A percentile compares a stretch with the other conserved stretches of the same genome.
Evolutionary conservation across 768 basidiomycete species (phyloP).

Genomic region (Paxillus rubicundulus): DNA sequence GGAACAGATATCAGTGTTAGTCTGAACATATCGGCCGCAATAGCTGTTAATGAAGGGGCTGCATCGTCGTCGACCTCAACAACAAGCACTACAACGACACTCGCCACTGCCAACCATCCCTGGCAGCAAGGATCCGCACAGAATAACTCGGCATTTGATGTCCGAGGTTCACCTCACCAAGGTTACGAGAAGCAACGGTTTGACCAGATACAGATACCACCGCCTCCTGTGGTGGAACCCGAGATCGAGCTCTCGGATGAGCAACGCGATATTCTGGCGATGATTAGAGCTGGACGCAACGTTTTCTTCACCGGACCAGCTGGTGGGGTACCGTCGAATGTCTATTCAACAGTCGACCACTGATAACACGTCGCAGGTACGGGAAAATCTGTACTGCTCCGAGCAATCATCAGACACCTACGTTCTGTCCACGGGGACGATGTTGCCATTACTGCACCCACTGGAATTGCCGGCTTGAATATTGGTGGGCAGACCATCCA

Average conservation of each 20-base stretch:
- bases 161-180: neutral
- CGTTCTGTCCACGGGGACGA: slow-evolving; percentile 26
- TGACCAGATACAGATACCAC: neutral
- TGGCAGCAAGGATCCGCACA: neutral
- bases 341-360: neutral
- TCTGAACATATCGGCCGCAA: slow-evolving; percentile 12
- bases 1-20: slow-evolving; percentile 21
- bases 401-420: slow-evolving; percentile 52
- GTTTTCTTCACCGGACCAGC: slow-evolving; percentile 79
- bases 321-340: slow-evolving; percentile 36
- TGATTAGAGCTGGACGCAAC: slow-evolving; percentile 52
- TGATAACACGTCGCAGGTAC: slow-evolving; percentile 42
- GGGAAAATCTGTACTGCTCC: slow-evolving; percentile 68
- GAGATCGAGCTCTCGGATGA: slow-evolving; percentile 34
- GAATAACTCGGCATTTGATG: neutral
- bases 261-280: slow-evolving; percentile 39
- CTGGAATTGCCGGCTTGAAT: slow-evolving; percentile 65
- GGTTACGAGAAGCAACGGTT: neutral
- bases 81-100: slow-evolving; percentile 1
- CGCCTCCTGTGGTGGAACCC: slow-evolving; percentile 6
- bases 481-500: slow-evolving; percentile 71
- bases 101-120: neutral
- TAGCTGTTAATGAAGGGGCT: neutral
- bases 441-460: slow-evolving; percentile 65
- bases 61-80: slow-evolving; percentile 3